A percentile compares a stretch with the other conserved stretches of the same genome.
These are phyloP conservation scores for Phytophthora ohioensis DNA, from an alignment of 352 stramenopile species.

Conservation along the genomic window DNA sequence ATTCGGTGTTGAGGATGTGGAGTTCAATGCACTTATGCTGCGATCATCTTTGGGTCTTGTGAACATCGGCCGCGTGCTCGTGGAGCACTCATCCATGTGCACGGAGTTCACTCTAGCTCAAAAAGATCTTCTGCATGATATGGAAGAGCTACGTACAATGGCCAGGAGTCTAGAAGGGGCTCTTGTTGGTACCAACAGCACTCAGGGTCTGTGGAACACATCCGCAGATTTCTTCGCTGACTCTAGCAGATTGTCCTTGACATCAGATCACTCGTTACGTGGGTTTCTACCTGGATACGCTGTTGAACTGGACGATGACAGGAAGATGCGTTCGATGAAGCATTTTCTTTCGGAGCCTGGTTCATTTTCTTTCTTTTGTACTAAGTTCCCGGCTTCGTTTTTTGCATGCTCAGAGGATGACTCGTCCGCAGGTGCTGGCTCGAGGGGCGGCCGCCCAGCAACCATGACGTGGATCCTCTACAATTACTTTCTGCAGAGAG, in stretches of 20 bases:
- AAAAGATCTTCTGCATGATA: conserved; percentile 55
- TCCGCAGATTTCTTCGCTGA: conserved; percentile 67
- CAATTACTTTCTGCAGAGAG: conserved; percentile 83
- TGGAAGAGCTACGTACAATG: conserved; percentile 43
- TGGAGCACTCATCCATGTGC: conserved; percentile 70
- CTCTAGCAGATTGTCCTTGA: conserved; percentile 33
- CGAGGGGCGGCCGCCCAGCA: conserved; percentile 3
- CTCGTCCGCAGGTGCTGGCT: conserved; percentile 1
- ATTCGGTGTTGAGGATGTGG: conserved; percentile 76
- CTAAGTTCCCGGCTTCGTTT: conserved; percentile 64
- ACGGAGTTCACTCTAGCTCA: conserved; percentile 50
- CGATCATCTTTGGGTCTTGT: conserved; percentile 66
- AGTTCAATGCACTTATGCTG: conserved; percentile 86
- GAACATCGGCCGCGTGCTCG: conserved; percentile 71
- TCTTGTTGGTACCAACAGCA: conserved; percentile 53
- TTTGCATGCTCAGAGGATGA: conserved; percentile 55
- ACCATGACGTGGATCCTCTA: conserved; percentile 61
- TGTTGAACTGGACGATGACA: conserved; percentile 50
- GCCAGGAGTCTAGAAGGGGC: conserved; percentile 42
- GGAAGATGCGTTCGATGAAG: conserved; percentile 67
- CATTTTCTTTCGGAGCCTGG: conserved; percentile 74
- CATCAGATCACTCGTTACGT: conserved; percentile 57
- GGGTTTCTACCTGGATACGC: conserved; percentile 69
- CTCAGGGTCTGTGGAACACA: conserved; percentile 73
- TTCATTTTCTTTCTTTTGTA: conserved; percentile 83